A percentile compares a stretch with the other conserved stretches of the same genome.
Conservation (phyloP, 257 asterid species). For the Petrea volubilis region DNA sequence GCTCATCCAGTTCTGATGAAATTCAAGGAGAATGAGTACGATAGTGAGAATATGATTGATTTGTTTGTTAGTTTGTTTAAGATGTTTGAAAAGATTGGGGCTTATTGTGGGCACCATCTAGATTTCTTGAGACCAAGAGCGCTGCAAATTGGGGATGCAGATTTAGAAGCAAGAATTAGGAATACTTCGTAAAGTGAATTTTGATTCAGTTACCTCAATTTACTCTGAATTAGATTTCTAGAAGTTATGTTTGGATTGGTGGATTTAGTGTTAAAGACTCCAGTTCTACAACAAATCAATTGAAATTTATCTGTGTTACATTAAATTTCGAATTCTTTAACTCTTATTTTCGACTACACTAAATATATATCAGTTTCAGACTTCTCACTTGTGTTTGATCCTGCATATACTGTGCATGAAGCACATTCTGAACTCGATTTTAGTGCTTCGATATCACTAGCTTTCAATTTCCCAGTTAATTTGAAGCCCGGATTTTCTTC, state of each 20-base stretch:
- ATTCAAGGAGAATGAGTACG: slow-evolving; percentile 26
- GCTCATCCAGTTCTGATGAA: slow-evolving; percentile 34
- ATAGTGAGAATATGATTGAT: neutral
- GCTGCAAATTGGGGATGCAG: neutral
- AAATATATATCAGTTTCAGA: neutral
- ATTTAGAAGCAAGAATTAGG: slow-evolving; percentile 2
- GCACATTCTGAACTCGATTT: neutral
- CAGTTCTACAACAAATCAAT: too few species aligned
- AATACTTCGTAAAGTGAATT: neutral
- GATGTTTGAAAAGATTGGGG: slow-evolving; percentile 35
- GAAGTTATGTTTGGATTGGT: too few species aligned
- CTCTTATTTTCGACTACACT: neutral
- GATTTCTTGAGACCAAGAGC: slow-evolving; percentile 20
- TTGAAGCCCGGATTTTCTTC: too few species aligned
- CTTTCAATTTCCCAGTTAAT: neutral
- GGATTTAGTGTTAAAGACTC: too few species aligned
- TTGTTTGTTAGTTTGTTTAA: slow-evolving; percentile 29
- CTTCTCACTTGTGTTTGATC: neutral
- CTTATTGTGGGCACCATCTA: slow-evolving; percentile 38
- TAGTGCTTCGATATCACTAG: neutral
- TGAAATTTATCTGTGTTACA: too few species aligned
- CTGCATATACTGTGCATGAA: neutral
- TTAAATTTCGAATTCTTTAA: too few species aligned
- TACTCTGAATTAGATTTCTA: too few species aligned
- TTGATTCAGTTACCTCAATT: neutral